Percentiles rank a stretch among this genome's conserved stretches.
phyloP scores from a whole-genome alignment of 2,329 filamentous ascomycete species.

The Hymenoscyphus salicellus region DNA sequence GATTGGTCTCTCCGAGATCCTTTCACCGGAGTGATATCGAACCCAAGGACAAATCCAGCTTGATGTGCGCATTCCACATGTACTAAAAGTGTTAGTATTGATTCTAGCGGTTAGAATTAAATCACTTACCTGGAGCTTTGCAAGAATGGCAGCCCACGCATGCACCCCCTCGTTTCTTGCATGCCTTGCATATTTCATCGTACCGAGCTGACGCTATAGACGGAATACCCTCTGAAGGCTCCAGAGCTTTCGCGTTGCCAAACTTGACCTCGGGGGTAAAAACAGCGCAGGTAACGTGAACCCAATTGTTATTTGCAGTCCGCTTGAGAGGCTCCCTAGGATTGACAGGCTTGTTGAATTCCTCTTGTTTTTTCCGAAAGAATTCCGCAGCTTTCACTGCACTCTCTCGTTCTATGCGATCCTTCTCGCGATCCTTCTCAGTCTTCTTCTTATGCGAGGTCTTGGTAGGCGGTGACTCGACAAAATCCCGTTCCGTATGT shows the following conservation, averaged over 20 bases:
- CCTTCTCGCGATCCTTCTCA: conserved; percentile 86
- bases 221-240: conserved; percentile 85
- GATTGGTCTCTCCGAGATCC: conserved; percentile 78
- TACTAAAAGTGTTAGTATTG: conserved; percentile 40
- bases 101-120: not conserved
- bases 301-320: conserved; percentile 96
- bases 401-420: conserved; percentile 79
- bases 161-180: conserved; percentile 71
- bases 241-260: conserved; percentile 75
- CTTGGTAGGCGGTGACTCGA: conserved; percentile 68
- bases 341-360: conserved; percentile 75
- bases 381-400: conserved; percentile 75
- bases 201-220: conserved; percentile 72
- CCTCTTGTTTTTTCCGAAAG: conserved; percentile 78
- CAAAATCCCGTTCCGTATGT: conserved; percentile 75
- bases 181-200: conserved; percentile 78
- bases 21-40: conserved; percentile 88
- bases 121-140: conserved; percentile 44
- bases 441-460: conserved; percentile 81
- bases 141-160: conserved; percentile 81
- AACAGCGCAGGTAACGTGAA: conserved; percentile 88
- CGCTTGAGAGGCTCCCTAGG: conserved; percentile 90
- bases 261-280: conserved; percentile 94
- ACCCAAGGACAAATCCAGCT: conserved; percentile 77
- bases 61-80: conserved; percentile 91